These are phyloP conservation scores for Tilletia horrida DNA, from an alignment of 1,284 basidiomycete species.

Conservation along the genomic window DNA sequence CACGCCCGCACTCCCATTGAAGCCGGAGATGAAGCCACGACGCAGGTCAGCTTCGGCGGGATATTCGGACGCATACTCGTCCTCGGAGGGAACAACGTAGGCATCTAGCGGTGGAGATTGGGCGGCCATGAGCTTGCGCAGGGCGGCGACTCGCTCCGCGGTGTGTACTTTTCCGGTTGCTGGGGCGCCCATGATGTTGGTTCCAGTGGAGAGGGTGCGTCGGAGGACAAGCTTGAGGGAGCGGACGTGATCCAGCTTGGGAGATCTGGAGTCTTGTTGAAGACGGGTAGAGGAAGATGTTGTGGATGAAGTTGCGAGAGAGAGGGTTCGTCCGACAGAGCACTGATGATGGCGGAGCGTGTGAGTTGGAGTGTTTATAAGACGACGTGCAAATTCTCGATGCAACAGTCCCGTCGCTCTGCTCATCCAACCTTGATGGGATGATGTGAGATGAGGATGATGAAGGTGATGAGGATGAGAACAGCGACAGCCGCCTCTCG, in stretches of 20 bases:
- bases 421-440: too few relatives aligned
- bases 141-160: conserved; percentile 34
- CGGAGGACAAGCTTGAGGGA: conserved; percentile 7
- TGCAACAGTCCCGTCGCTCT: too few relatives aligned
- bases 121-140: conserved; percentile 42
- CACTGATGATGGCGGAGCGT: too few relatives aligned
- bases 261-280: too few relatives aligned
- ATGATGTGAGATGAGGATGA: too few relatives aligned
- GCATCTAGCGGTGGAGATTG: conserved; percentile 31
- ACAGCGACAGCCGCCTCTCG: too few relatives aligned
- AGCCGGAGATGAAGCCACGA: conserved; percentile 82
- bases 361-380: too few relatives aligned
- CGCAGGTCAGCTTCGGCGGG: conserved; percentile 65
- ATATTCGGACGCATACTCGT: conserved; percentile 82
- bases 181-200: conserved; percentile 44
- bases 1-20: conserved; percentile 79
- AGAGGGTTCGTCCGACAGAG: too few relatives aligned
- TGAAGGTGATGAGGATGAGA: too few relatives aligned
- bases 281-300: too few relatives aligned
- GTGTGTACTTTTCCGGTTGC: conserved; percentile 47
- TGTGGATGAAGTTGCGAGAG: too few relatives aligned
- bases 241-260: neutral
- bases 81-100: conserved; percentile 55
- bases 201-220: neutral
- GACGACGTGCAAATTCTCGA: too few relatives aligned